phyloP scores from a whole-genome alignment of 345 rosid species.

The Eucalyptus melliodora region DNA sequence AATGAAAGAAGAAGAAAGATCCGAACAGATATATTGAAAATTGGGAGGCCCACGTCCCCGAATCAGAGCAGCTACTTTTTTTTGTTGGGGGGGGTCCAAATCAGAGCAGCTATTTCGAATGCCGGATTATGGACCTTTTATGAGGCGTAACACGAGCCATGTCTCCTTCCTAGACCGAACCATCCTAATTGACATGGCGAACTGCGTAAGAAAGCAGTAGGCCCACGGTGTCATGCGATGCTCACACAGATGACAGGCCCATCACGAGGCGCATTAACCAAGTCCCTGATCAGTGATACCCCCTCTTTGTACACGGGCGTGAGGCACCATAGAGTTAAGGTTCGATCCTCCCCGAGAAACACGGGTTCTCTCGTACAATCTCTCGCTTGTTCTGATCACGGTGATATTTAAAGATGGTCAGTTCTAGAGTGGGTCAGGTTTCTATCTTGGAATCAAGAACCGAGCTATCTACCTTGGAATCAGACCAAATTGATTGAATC shows the following conservation, averaged over 20 bases:
- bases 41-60: neutral
- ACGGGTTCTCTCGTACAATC: neutral
- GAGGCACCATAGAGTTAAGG: neutral
- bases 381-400: neutral
- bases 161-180: neutral
- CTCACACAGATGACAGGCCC: neutral
- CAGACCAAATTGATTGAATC: neutral
- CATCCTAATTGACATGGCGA: neutral
- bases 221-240: neutral
- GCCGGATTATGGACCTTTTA: no score
- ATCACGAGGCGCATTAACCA: neutral
- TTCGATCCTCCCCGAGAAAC: neutral
- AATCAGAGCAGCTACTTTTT: neutral
- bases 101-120: no score
- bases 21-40: neutral
- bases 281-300: neutral
- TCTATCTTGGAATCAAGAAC: neutral
- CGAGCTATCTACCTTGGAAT: neutral
- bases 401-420: neutral
- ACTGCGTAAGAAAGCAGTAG: neutral
- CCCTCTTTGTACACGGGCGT: neutral
- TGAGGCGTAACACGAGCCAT: neutral
- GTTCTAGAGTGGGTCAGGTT: rapidly evolving
- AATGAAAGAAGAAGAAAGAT: neutral
- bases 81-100: no score